Evolutionary conservation across 345 rosid genomes (phyloP).

Genomic region (Gossypium herbaceum): DNA sequence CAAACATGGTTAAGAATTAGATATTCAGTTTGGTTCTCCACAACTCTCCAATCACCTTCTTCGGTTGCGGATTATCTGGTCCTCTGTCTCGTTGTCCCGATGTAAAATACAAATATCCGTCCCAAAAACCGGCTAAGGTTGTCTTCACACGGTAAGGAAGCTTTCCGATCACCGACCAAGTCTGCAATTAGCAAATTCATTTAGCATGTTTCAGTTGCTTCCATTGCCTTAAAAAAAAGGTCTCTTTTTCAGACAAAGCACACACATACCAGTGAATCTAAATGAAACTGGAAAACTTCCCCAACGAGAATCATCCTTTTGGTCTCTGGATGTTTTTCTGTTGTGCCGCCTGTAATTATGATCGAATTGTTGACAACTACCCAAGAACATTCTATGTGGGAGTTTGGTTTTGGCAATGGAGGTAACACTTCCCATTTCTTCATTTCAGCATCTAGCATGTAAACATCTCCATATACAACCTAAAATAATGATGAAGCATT

Average conservation of each 20-base stretch:
- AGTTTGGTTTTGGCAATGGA: constrained; percentile 76
- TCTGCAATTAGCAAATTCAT: constrained; percentile 55
- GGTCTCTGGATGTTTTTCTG: constrained; percentile 76
- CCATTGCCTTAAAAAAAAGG: neutral
- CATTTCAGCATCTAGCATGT: constrained; percentile 71
- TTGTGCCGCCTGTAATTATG: constrained; percentile 70
- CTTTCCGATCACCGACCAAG: constrained; percentile 79
- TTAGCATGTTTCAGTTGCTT: constrained; percentile 10
- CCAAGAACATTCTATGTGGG: constrained; percentile 87
- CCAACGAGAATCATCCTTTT: constrained; percentile 76
- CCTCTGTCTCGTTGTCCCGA: constrained; percentile 88
- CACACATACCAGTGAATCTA: constrained; percentile 50
- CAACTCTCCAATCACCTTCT: constrained; percentile 65
- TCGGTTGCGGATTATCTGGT: constrained; percentile 75
- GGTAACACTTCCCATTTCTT: constrained; percentile 62
- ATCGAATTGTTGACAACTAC: constrained; percentile 68
- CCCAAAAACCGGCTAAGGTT: constrained; percentile 59
- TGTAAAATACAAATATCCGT: constrained; percentile 79
- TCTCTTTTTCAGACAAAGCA: neutral
- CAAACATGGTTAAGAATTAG: constrained; percentile 11
- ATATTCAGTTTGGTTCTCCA: constrained; percentile 77
- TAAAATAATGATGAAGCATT: constrained; percentile 23
- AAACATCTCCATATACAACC: constrained; percentile 74
- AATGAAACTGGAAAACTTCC: constrained; percentile 63
- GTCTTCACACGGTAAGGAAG: constrained; percentile 81